Base-by-base conservation (phyloP, 164 flowering plant genomes). In the Pachysandra terminalis region DNA sequence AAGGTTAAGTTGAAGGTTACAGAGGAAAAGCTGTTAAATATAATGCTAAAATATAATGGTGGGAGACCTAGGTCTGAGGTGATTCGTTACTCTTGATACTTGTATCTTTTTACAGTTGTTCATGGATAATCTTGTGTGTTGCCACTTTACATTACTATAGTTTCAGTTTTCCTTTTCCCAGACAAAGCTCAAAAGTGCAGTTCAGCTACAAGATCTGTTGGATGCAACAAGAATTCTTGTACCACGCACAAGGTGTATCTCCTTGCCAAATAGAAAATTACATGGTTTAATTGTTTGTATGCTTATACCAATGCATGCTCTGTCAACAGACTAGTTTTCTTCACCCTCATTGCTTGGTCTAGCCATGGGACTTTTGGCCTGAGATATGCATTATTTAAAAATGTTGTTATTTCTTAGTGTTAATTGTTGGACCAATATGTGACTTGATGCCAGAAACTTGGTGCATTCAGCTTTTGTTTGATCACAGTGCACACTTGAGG, bases 131-230 rank as follows among this genome's bases (percentile, higher is more conserved):
- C 37, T 54, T 59, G 21, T 17, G 52, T n/a, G n/a, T n/a, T n/a
- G n/a, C n/a, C n/a, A n/a, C n/a, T n/a, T n/a, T n/a, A n/a, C n/a
- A n/a, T n/a, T n/a, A n/a, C n/a, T n/a, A n/a, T n/a, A n/a, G 51
- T 1, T 35, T 6, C 21, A 48, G 13, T 68, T 15, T 13, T 45
- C 1, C 14, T 45, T 5, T 72, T 59, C 68, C 68, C 85, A 96
- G 99, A 96, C 99, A 78, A 96, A 96, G 68, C 91, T 96, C 22
- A 96, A 96, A 84, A 96, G 93, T 81, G 99, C 99, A 72, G 86
- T 96, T 74, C 98, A 96, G 79, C 73, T 96, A 81, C 99, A 96
- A 87, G 99, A 96, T 84, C 79, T 96, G 75, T 80, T 96, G 77
- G 99, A 96, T 84, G 99, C 99, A 19, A 96, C 99, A 64, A 73